These are phyloP conservation scores for Dactylellina haptotyla DNA, from an alignment of 2,329 filamentous ascomycete species.

Conservation along the genomic window DNA sequence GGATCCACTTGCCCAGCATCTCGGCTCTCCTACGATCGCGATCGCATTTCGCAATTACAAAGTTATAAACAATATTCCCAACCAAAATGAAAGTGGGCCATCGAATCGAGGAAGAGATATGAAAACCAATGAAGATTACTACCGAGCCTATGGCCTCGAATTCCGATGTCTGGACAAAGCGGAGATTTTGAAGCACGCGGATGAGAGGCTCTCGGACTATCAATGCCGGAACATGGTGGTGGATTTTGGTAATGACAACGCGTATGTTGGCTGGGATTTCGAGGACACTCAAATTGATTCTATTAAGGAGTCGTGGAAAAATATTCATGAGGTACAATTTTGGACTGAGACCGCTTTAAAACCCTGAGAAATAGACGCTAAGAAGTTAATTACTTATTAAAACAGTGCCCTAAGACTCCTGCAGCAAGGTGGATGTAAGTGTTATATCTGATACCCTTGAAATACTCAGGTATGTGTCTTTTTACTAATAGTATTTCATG, in stretches of 20 bases:
- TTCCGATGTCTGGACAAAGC: slow-evolving; percentile 32
- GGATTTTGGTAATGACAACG: slow-evolving; percentile 43
- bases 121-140: slow-evolving; percentile 23
- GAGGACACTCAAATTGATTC: slow-evolving; percentile 13
- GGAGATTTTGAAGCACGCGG: slow-evolving; percentile 32
- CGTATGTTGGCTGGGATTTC: slow-evolving; percentile 42
- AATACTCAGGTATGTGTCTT: not conserved
- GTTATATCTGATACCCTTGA: not conserved
- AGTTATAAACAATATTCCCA: not conserved
- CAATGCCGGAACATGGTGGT: slow-evolving; percentile 45
- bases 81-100: not conserved
- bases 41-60: not conserved
- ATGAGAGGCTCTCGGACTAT: slow-evolving; percentile 37
- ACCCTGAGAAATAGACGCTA: not conserved
- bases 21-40: too few species aligned
- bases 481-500: not conserved
- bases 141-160: slow-evolving; percentile 29
- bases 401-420: slow-evolving; percentile 15
- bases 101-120: too few species aligned
- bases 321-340: slow-evolving; percentile 20
- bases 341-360: not conserved
- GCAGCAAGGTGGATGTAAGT: slow-evolving; percentile 46
- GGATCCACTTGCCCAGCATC: too few species aligned
- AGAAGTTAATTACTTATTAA: not conserved
- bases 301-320: slow-evolving; percentile 36